These are phyloP conservation scores for Leucosporidium scottii DNA, from an alignment of 768 basidiomycete genomes.

Conservation along the genomic window DNA sequence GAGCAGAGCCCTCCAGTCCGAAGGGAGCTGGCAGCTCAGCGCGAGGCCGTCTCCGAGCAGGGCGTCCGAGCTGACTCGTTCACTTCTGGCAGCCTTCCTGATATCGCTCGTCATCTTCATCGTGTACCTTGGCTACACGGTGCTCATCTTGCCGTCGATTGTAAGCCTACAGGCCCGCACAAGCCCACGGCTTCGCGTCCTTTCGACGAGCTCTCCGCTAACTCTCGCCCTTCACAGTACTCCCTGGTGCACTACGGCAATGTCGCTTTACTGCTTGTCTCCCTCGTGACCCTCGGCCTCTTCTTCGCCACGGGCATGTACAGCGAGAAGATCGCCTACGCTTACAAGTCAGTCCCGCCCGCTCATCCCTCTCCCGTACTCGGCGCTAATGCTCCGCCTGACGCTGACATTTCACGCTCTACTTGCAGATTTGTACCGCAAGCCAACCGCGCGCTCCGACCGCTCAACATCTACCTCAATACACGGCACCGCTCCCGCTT, in stretches of 20 bases:
- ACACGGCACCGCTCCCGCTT: conserved; percentile 67
- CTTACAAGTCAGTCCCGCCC: conserved; percentile 62
- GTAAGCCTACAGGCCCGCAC: conserved; percentile 38
- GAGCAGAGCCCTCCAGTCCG: conserved; percentile 11
- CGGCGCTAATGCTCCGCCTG: background rate
- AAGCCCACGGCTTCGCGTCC: background rate
- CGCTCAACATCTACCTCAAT: conserved; percentile 95
- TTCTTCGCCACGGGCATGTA: conserved; percentile 98
- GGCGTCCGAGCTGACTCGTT: background rate
- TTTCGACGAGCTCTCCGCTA: background rate
- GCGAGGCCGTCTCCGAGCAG: background rate
- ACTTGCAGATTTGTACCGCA: conserved; percentile 81
- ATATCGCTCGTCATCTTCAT: conserved; percentile 34
- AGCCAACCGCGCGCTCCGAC: conserved; percentile 81
- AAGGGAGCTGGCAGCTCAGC: too few relatives aligned
- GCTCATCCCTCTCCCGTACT: background rate
- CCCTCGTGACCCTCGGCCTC: conserved; percentile 78
- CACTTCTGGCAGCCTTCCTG: conserved; percentile 30
- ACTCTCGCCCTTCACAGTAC: conserved; percentile 27
- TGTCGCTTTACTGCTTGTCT: conserved; percentile 73
- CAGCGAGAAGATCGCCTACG: conserved; percentile 89
- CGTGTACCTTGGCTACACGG: conserved; percentile 47
- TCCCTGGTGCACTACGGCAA: conserved; percentile 53
- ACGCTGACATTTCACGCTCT: background rate
- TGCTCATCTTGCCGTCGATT: conserved; percentile 67